Base-by-base conservation (phyloP, 2,329 filamentous ascomycete genomes). In the Diplodia corticola region DNA sequence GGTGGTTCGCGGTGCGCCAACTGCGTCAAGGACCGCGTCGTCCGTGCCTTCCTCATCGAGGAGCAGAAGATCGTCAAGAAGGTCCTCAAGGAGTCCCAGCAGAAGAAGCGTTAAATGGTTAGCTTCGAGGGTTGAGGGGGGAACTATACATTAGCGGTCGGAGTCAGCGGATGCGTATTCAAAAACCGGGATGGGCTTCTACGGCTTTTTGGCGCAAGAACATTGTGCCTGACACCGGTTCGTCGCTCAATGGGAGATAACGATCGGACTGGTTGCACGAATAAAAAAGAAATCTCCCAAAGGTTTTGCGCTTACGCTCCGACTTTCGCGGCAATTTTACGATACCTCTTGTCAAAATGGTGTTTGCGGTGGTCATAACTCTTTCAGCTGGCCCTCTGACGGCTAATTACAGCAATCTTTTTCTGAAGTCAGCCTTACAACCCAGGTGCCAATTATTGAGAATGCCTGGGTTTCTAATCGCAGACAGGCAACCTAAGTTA, bases 31-130 rank as follows among this genome's bases (percentile, higher is more conserved):
- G 95, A 99, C 87, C 91, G 95, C 77, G 92, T 99, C 75, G 92
- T 97, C 76, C 92, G 95, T 76, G 95, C 95, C 72, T 99, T 99
- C 90, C 86, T 99, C 82, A 98, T 99, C 74, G 96, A 99, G 88
- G 95, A 99, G 89, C 95, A 99, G 88, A 99, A 99, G 92, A 98
- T 99, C 78, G 95, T 99, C 84, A 99, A 99, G 93, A 99, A 99
- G 92, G 95, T 99, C 78, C 89, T 98, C 82, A 97, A 97, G 91
- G 94, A 98, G 88, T 88, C 87, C 71, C 92, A 96, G 86, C 91
- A 92, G 86, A 91, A 91, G 81, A 88, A 85, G 78, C 77, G 76
- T 70, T 81, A 78, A 76, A 73, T 67, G 70, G 67, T 67, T 5
- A 49, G 51, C 48, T 46, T 33, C 46, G 63, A 35, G 22, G 54